These are phyloP conservation scores for Geotrichum australiense DNA, from an alignment of 1,139 yeast genomes.

Conservation along the genomic window DNA sequence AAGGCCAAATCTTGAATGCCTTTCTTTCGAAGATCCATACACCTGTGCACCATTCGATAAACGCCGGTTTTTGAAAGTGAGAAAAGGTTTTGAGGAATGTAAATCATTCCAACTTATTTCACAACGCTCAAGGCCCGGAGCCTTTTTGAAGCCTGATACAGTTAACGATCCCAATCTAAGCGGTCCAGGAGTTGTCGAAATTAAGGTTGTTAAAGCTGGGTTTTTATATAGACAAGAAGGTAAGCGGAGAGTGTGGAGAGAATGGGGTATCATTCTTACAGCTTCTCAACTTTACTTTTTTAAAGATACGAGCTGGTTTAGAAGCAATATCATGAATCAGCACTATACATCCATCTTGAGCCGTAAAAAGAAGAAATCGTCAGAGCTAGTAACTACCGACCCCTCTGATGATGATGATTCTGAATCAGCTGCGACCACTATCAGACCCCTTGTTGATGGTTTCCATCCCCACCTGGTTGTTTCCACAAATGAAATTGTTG, in stretches of 20 bases:
- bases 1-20: slow-evolving; percentile 31
- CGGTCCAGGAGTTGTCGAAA: slow-evolving; percentile 37
- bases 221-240: slow-evolving; percentile 34
- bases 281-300: slow-evolving; percentile 38
- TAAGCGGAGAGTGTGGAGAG: slow-evolving; percentile 35
- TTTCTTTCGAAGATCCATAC: slow-evolving; percentile 31
- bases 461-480: slow-evolving; percentile 35
- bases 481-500: slow-evolving; percentile 36
- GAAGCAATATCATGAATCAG: slow-evolving; percentile 24
- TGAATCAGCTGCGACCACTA: slow-evolving; percentile 21
- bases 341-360: slow-evolving; percentile 4
- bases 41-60: slow-evolving; percentile 24
- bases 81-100: slow-evolving; percentile 32
- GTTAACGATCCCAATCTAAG: slow-evolving; percentile 25
- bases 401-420: slow-evolving; percentile 1
- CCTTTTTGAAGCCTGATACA: slow-evolving; percentile 27
- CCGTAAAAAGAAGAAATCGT: background rate
- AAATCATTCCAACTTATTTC: slow-evolving; percentile 35
- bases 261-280: slow-evolving; percentile 40
- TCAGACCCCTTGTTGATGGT: slow-evolving; percentile 35
- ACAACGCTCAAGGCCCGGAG: slow-evolving; percentile 36
- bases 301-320: slow-evolving; percentile 37
- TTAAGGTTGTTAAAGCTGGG: slow-evolving; percentile 38
- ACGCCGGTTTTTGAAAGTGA: slow-evolving; percentile 27
- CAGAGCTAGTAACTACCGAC: too few relatives aligned